These are phyloP conservation scores for Didymella lethalis DNA, from an alignment of 2,329 filamentous ascomycete genomes.

Conservation along the genomic window DNA sequence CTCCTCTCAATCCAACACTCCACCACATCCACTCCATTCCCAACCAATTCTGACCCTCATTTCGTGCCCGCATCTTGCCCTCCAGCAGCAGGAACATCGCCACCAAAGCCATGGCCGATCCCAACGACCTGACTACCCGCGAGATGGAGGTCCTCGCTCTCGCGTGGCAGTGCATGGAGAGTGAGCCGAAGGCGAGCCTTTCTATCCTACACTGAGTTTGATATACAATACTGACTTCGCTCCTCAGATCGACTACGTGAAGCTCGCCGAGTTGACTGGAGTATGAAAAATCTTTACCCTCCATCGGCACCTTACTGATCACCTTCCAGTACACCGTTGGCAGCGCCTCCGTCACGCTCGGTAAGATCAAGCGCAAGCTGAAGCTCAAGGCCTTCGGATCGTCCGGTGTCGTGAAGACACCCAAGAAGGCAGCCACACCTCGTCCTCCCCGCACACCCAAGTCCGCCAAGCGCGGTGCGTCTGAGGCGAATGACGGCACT, in stretches of 20 bases:
- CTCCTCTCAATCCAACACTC: neutral
- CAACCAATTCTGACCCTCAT: neutral
- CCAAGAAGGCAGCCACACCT: conserved; percentile 29
- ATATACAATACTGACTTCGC: neutral
- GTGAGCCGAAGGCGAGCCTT: conserved; percentile 40
- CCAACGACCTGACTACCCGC: conserved; percentile 30
- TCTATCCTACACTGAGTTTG: no score
- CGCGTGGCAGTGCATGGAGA: conserved; percentile 48
- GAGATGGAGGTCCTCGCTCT: conserved; percentile 45
- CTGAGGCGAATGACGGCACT: conserved; percentile 12
- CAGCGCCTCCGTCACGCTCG: conserved; percentile 40
- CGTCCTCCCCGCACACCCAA: conserved; percentile 14
- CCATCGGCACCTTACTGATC: conserved; percentile 19
- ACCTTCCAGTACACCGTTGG: conserved; percentile 34
- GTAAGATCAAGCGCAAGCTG: conserved; percentile 46
- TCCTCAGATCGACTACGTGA: conserved; percentile 24
- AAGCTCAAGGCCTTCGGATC: conserved; percentile 24
- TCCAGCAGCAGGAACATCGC: neutral
- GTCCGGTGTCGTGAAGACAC: conserved; percentile 21
- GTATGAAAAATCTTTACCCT: neutral
- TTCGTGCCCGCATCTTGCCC: neutral
- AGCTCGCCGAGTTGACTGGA: conserved; percentile 26
- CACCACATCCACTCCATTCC: neutral
- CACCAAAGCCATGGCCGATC: neutral
- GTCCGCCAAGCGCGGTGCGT: conserved; percentile 26